Evolutionary conservation across 179 eudicot genomes (phyloP).

Genomic region (Actinidia polygama): DNA sequence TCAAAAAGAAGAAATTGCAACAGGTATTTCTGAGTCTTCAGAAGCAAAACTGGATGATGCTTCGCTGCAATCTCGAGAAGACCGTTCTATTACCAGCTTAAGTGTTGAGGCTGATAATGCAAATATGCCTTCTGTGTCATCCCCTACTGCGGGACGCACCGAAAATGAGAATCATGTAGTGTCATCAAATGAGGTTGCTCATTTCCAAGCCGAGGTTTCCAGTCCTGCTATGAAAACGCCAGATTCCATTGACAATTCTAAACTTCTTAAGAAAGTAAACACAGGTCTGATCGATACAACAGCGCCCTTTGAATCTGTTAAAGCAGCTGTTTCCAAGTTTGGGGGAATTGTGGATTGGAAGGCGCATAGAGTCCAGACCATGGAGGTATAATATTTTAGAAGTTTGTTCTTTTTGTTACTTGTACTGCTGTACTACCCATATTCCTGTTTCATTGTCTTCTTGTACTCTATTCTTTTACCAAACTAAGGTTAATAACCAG

Average conservation of each 20-base stretch:
- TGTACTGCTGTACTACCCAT: constrained; percentile 4
- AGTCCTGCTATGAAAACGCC: not conserved
- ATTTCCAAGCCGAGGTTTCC: constrained; percentile 20
- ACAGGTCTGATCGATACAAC: constrained; percentile 73
- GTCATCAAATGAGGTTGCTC: constrained; percentile 14
- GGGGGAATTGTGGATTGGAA: constrained; percentile 99
- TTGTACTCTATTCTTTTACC: not conserved
- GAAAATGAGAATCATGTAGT: constrained; percentile 12
- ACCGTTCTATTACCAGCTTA: too few relatives aligned
- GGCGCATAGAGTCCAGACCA: constrained; percentile 76
- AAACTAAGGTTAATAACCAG: not conserved
- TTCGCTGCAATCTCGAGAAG: constrained; percentile 12
- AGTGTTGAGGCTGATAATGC: not conserved
- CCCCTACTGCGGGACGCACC: not conserved
- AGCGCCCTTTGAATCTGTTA: constrained; percentile 88
- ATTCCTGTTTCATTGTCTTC: not conserved
- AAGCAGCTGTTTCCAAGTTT: constrained; percentile 90
- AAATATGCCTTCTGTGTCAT: constrained; percentile 8
- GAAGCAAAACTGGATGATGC: constrained; percentile 12
- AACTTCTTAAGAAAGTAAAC: constrained; percentile 35
- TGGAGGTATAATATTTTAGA: constrained; percentile 56
- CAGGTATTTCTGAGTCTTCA: not conserved
- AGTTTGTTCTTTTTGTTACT: not conserved
- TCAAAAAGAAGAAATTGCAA: constrained; percentile 21
- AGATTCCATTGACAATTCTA: constrained; percentile 21